Evolutionary conservation across 2,329 filamentous ascomycete species (phyloP).

Genomic region (Ophiostoma fasciatum): DNA sequence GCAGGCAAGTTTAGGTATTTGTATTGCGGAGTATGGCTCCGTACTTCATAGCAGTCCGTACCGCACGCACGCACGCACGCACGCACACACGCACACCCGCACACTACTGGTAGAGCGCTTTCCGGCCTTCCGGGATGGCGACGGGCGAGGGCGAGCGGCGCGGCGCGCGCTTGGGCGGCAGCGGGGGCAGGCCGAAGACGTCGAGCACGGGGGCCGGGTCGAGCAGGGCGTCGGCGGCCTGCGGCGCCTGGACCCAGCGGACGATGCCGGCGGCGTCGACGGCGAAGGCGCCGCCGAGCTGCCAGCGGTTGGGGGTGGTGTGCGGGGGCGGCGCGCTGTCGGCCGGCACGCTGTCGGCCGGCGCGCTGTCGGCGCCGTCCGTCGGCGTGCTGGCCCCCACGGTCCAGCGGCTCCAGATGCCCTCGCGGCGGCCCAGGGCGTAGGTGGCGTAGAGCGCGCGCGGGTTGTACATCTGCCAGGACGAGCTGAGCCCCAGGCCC

Average conservation of each 20-base stretch:
- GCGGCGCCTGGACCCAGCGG: conserved; percentile 33
- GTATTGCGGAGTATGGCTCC: no score
- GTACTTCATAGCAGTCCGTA: no score
- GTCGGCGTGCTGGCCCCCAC: conserved; percentile 4
- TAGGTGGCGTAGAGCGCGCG: conserved; percentile 41
- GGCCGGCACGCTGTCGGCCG: neutral
- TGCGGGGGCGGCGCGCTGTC: neutral
- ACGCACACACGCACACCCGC: neutral
- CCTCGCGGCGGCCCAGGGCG: conserved; percentile 43
- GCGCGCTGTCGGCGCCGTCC: conserved; percentile 20
- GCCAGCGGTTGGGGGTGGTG: conserved; percentile 49
- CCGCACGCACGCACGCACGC: no score
- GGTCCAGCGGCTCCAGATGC: conserved; percentile 49
- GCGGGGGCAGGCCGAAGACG: conserved; percentile 5
- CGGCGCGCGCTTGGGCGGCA: conserved; percentile 4
- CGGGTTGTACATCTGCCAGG: conserved; percentile 49
- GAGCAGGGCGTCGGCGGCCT: conserved; percentile 36
- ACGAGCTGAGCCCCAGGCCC: conserved; percentile 46
- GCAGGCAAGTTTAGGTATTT: no score
- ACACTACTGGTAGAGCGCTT: conserved; percentile 2
- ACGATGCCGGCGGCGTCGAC: conserved; percentile 37
- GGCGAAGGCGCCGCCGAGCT: conserved; percentile 51
- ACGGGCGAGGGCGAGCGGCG: neutral
- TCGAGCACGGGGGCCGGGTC: conserved; percentile 27
- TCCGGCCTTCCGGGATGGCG: conserved; percentile 2